phyloP scores from a whole-genome alignment of 2,329 filamentous ascomycete species.

The Talaromyces sp. region DNA sequence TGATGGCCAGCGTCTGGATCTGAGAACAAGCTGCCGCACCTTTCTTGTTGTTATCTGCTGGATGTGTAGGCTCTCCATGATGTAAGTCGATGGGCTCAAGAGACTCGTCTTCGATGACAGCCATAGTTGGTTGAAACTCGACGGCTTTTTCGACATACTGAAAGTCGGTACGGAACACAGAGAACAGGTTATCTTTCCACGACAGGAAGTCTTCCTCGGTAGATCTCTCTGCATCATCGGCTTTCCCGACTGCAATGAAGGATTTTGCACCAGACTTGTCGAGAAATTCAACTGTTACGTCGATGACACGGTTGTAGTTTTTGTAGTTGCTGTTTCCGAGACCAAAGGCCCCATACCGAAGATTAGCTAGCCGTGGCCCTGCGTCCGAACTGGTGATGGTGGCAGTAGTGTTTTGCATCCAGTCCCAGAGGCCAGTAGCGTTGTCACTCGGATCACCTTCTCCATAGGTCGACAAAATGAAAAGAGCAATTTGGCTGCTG shows the following conservation, averaged over 20 bases:
- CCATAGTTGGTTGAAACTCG: not conserved
- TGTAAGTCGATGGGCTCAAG: not conserved
- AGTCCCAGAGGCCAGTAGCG: constrained; percentile 28
- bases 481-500: constrained; percentile 25
- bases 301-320: constrained; percentile 38
- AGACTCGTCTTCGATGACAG: not conserved
- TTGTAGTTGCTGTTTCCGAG: constrained; percentile 46
- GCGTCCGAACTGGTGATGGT: not conserved
- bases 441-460: constrained; percentile 38
- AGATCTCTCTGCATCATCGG: constrained; percentile 37
- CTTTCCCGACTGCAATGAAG: constrained; percentile 19
- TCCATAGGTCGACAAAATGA: constrained; percentile 34
- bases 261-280: not conserved
- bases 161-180: constrained; percentile 19
- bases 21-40: not conserved
- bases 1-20: not conserved
- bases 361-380: constrained; percentile 16
- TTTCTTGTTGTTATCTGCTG: not conserved
- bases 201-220: constrained; percentile 41
- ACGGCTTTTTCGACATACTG: not conserved
- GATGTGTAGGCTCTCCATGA: not conserved
- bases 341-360: constrained; percentile 40
- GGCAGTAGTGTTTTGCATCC: constrained; percentile 22
- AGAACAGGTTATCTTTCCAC: constrained; percentile 37
- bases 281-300: not conserved